Base-by-base conservation (phyloP, 495 filamentous ascomycete genomes). In the Sabuloglossum arenarium region DNA sequence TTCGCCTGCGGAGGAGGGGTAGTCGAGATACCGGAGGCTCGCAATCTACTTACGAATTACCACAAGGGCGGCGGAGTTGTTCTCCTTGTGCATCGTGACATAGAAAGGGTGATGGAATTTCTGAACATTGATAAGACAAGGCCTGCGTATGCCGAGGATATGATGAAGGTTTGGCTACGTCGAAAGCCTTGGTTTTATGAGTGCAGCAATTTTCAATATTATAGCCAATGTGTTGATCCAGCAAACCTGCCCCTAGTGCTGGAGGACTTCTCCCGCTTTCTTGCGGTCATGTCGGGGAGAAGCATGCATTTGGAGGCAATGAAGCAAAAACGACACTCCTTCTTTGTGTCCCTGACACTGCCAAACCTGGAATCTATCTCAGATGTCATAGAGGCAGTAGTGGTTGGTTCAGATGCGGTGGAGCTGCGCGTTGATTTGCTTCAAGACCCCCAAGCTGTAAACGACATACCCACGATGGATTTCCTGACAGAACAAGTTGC, bases 201-300 rank as follows among this genome's bases (percentile, higher is more conserved):
- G 61, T 97, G 91, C 73, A 96, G 90, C 71, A 97, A 96, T 66
- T 84, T 85, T 65, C 86, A 94, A 62, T 95, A 93, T 71, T 81
- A 88, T 71, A 90, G 84, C 68, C 73, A 78, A 49, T 76, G 71
- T 3, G 2, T 29, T 29, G 64, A 67, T 16, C 58, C 65, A 10
- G 58, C 64, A 12, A 67, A 67, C 16, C 69, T 86, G 42, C 70
- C 73, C 19, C 73, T 80, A 58, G 79, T 84, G 10, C 76, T 83
- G 3, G 73, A 82, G 49, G 88, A 94, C 64, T 95, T 97, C 63
- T 69, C 70, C 21, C 79, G 81, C 24, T 96, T 97, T 66, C 67
- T 94, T 49, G 71, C 71, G 6, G 72, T 83, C 4, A 80, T 95
- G 52, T 83, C 75, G 21, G 88, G 88, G 21, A 78, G 78, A 58